phyloP scores from a whole-genome alignment of 2,329 filamentous ascomycete species.

The Corniculantispora saksenae region DNA sequence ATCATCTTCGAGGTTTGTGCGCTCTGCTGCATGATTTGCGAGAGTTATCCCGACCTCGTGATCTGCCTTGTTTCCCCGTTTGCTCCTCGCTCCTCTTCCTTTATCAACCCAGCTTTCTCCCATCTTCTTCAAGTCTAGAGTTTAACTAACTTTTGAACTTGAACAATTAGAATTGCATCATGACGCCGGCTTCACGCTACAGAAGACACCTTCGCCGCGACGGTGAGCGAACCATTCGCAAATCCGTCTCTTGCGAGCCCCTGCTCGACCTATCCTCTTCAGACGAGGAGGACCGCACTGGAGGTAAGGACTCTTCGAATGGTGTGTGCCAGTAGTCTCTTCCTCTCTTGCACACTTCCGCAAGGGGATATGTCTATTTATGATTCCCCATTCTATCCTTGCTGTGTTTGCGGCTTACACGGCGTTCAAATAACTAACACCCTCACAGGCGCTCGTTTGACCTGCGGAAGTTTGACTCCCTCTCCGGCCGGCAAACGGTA shows the following conservation, averaged over 20 bases:
- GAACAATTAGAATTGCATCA: not conserved
- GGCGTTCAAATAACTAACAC: not conserved
- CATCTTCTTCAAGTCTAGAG: not conserved
- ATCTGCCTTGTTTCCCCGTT: not conserved
- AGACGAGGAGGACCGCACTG: slow-evolving; percentile 20
- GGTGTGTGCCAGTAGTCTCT: not conserved
- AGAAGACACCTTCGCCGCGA: slow-evolving; percentile 2
- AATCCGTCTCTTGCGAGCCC: slow-evolving; percentile 20
- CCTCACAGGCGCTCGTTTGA: slow-evolving; percentile 16
- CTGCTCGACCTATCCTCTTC: slow-evolving; percentile 19
- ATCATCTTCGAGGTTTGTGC: slow-evolving; percentile 1
- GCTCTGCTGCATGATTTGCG: not conserved
- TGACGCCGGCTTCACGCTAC: slow-evolving; percentile 9
- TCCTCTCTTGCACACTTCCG: not conserved
- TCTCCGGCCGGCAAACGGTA: slow-evolving; percentile 18
- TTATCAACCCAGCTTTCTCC: not conserved
- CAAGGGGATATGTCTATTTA: not conserved
- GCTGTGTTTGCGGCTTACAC: not conserved
- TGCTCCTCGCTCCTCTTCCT: not conserved
- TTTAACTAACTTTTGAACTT: not conserved
- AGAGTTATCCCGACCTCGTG: not conserved
- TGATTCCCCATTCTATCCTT: not conserved
- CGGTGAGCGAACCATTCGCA: slow-evolving; percentile 19
- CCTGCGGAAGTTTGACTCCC: slow-evolving; percentile 15
- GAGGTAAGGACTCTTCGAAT: slow-evolving; percentile 17